These are phyloP conservation scores for Phytophthora citricola DNA, from an alignment of 352 stramenopile genomes.

Conservation along the genomic window DNA sequence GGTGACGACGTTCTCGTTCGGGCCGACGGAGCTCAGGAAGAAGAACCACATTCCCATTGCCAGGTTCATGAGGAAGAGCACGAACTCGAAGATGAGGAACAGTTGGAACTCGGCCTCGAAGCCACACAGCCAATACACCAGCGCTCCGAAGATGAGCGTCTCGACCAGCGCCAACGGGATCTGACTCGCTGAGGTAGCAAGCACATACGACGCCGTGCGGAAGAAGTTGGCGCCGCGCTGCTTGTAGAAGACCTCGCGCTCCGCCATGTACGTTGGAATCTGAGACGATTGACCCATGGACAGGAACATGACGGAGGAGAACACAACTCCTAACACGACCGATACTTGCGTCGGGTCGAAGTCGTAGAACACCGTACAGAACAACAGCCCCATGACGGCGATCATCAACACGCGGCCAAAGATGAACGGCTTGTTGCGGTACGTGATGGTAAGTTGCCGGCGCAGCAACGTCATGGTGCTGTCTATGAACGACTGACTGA, in stretches of 20 bases:
- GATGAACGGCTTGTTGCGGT: conserved; percentile 52
- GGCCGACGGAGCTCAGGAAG: conserved; percentile 17
- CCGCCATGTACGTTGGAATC: conserved; percentile 69
- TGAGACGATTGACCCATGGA: conserved; percentile 71
- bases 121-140: too few relatives aligned
- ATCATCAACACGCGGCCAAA: conserved; percentile 46
- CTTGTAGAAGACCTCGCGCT: conserved; percentile 79
- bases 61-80: neutral
- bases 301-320: conserved; percentile 81
- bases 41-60: conserved; percentile 11
- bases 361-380: conserved; percentile 56
- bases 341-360: conserved; percentile 42
- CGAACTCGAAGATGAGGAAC: too few relatives aligned
- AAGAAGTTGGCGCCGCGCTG: conserved; percentile 81
- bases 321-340: conserved; percentile 69
- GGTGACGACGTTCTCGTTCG: too few relatives aligned
- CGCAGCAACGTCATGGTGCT: conserved; percentile 38
- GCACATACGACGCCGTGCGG: conserved; percentile 68
- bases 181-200: conserved; percentile 36
- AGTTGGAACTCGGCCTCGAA: too few relatives aligned
- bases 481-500: conserved; percentile 48
- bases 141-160: too few relatives aligned
- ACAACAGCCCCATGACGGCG: conserved; percentile 50
- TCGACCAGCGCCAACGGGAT: too few relatives aligned
- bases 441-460: conserved; percentile 70